These are phyloP conservation scores for Hypoxylon sp. DNA, from an alignment of 2,329 filamentous ascomycete genomes.

Conservation along the genomic window DNA sequence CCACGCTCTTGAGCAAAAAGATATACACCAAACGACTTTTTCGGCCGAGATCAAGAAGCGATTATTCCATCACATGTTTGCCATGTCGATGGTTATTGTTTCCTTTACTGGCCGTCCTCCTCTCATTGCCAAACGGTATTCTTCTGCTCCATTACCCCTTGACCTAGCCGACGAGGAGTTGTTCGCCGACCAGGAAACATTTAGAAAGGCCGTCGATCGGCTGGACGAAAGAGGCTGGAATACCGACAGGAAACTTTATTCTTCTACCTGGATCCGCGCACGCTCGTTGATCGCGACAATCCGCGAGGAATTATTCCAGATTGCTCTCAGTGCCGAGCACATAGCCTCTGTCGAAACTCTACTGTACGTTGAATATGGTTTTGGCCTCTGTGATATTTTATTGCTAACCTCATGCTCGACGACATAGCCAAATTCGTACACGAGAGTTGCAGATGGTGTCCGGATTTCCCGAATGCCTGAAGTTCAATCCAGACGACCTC, in stretches of 20 bases:
- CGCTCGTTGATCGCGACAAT: conserved; percentile 55
- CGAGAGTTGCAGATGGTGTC: conserved; percentile 46
- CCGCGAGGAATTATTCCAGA: conserved; percentile 66
- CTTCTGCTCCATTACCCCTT: conserved; percentile 51
- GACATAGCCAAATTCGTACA: conserved; percentile 48
- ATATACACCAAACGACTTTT: conserved; percentile 35
- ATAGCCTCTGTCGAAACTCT: conserved; percentile 50
- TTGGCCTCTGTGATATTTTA: too few relatives aligned
- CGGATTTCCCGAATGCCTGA: conserved; percentile 51
- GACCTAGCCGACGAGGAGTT: conserved; percentile 51
- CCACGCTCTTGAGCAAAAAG: conserved; percentile 51
- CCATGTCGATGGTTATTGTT: conserved; percentile 50
- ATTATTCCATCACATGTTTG: conserved; percentile 47
- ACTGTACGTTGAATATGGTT: conserved; percentile 43
- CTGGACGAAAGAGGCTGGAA: conserved; percentile 53
- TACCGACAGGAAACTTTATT: conserved; percentile 42
- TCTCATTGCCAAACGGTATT: conserved; percentile 48
- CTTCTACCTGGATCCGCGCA: conserved; percentile 46
- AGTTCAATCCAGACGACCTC: conserved; percentile 51
- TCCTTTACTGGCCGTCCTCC: conserved; percentile 55
- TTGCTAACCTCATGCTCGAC: not conserved
- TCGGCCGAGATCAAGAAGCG: conserved; percentile 43
- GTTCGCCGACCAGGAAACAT: conserved; percentile 43
- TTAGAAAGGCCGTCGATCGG: conserved; percentile 39
- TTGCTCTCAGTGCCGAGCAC: conserved; percentile 56